Conservation (phyloP, 2,329 filamentous ascomycete species). For the Curvularia lunata region DNA sequence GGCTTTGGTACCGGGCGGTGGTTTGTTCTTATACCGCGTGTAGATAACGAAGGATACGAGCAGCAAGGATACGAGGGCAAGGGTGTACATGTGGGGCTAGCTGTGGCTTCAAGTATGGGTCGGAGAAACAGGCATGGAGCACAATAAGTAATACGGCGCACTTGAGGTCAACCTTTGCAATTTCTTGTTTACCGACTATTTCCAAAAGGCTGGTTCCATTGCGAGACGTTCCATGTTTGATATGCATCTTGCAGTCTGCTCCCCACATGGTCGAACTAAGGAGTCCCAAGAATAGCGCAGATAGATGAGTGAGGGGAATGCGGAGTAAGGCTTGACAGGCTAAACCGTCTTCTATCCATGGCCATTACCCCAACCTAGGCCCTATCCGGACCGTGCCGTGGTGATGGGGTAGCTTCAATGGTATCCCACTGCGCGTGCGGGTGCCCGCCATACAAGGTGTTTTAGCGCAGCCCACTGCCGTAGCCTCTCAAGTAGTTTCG, state of each 20-base stretch:
- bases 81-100: constrained; percentile 29
- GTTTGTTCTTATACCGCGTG: constrained; percentile 14
- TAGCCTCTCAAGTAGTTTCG: neutral
- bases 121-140: neutral
- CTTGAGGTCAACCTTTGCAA: neutral
- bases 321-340: constrained; percentile 7
- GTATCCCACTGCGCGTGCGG: neutral
- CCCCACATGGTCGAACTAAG: constrained; percentile 22
- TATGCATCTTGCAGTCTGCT: constrained; percentile 6
- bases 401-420: neutral
- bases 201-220: neutral
- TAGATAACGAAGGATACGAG: constrained; percentile 22
- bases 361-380: constrained; percentile 1
- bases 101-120: neutral
- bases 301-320: constrained; percentile 19
- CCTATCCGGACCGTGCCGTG: neutral
- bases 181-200: neutral
- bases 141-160: neutral
- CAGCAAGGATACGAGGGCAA: constrained; percentile 22
- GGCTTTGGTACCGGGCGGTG: constrained; percentile 22
- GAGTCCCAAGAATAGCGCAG: neutral
- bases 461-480: neutral
- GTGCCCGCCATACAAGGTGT: neutral
- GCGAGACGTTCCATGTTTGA: constrained; percentile 3
- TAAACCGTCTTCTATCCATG: neutral